Conservation (phyloP, 208 protist genomes). For the Leishmania martiniquensis region DNA sequence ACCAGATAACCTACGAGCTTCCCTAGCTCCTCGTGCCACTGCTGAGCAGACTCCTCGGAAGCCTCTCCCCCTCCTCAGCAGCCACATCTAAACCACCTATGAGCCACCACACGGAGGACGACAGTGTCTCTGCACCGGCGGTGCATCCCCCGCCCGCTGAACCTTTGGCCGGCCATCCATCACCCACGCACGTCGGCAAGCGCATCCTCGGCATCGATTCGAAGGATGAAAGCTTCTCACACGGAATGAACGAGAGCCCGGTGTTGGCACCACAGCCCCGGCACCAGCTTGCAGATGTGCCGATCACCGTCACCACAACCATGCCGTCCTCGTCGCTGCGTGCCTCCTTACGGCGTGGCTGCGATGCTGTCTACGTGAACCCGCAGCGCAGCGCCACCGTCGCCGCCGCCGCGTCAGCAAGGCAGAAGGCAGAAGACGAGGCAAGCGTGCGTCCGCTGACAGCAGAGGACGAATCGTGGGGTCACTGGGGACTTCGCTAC, state of each 20-base stretch:
- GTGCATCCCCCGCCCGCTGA: background rate
- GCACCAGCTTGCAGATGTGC: background rate
- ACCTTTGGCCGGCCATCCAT: background rate
- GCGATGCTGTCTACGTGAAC: constrained; percentile 13
- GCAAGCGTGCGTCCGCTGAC: constrained; percentile 9
- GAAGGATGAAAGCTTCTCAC: background rate
- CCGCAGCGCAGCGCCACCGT: constrained; percentile 9
- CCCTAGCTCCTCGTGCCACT: background rate
- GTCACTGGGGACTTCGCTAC: constrained; percentile 28
- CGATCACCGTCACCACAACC: background rate
- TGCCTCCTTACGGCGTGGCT: background rate
- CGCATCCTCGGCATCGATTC: background rate
- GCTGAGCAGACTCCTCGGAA: background rate
- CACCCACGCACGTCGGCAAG: background rate
- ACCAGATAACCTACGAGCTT: background rate
- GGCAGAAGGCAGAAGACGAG: constrained; percentile 9
- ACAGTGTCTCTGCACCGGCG: background rate
- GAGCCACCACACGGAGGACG: background rate
- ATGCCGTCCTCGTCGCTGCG: background rate
- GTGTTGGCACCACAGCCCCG: background rate
- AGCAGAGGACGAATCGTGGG: constrained; percentile 30
- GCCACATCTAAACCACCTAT: background rate
- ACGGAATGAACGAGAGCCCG: background rate
- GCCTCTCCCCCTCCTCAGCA: background rate
- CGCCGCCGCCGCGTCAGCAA: constrained; percentile 4